These are phyloP conservation scores for Aspergillus taichungensis DNA, from an alignment of 495 filamentous ascomycete genomes.

Conservation along the genomic window DNA sequence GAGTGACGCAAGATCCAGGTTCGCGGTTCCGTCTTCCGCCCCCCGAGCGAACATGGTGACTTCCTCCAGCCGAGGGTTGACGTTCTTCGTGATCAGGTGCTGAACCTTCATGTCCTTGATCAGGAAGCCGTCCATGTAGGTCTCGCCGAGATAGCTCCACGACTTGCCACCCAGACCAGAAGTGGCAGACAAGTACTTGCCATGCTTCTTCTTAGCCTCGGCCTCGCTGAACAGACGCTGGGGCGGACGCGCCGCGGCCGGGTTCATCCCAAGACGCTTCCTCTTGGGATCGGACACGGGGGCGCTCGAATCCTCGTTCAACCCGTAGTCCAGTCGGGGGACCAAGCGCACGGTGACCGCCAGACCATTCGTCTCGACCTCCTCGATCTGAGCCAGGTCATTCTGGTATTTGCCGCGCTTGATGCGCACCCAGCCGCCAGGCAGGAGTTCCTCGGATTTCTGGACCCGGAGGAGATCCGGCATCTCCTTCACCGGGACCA, in stretches of 20 bases:
- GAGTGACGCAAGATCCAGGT: conserved; percentile 82
- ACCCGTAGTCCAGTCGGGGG: conserved; percentile 84
- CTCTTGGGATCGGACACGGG: conserved; percentile 54
- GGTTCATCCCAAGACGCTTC: conserved; percentile 57
- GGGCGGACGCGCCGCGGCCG: conserved; percentile 56
- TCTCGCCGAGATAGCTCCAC: conserved; percentile 77
- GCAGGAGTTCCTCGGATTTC: conserved; percentile 77
- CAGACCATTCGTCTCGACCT: conserved; percentile 85
- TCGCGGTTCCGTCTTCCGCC: conserved; percentile 83
- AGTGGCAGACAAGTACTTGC: conserved; percentile 52
- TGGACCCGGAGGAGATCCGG: conserved; percentile 85
- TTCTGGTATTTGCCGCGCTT: conserved; percentile 75
- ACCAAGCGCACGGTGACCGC: conserved; percentile 81
- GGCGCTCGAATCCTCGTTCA: conserved; percentile 65
- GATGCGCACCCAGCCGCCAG: conserved; percentile 86
- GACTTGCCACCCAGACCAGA: conserved; percentile 55
- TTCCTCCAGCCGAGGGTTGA: conserved; percentile 90
- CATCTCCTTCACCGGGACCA: conserved; percentile 97
- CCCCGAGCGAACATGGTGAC: conserved; percentile 87
- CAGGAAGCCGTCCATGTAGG: conserved; percentile 86
- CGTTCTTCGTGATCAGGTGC: conserved; percentile 70
- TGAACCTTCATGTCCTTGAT: conserved; percentile 92
- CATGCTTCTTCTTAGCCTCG: conserved; percentile 84
- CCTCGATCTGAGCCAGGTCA: conserved; percentile 88
- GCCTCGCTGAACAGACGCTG: conserved; percentile 87